Evolutionary conservation across 805 yeast genomes (phyloP).

Genomic region (Hanseniaspora lindneri): DNA sequence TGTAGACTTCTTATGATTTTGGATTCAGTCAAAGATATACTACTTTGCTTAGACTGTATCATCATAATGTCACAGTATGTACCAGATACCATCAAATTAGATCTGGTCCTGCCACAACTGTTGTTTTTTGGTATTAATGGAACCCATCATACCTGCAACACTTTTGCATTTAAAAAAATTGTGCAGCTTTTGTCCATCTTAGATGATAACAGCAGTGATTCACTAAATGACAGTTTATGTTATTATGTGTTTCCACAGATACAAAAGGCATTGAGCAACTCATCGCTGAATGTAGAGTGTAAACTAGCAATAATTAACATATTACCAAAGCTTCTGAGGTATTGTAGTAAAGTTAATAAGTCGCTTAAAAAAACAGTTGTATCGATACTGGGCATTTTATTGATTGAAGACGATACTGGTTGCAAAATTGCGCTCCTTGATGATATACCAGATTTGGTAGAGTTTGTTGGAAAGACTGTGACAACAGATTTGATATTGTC

Average conservation of each 20-base stretch:
- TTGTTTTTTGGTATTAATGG: conserved; percentile 58
- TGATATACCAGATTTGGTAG: conserved; percentile 65
- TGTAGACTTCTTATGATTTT: conserved; percentile 21
- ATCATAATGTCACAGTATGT: conserved; percentile 63
- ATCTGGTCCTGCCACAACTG: conserved; percentile 72
- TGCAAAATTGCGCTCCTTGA: conserved; percentile 61
- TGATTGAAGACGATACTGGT: conserved; percentile 55
- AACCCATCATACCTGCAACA: conserved; percentile 49
- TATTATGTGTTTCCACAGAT: conserved; percentile 7
- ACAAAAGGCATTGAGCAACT: not conserved
- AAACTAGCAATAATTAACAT: not conserved
- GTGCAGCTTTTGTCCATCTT: conserved; percentile 60
- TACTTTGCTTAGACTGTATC: conserved; percentile 62
- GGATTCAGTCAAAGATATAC: conserved; percentile 18
- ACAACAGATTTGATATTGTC: conserved; percentile 82
- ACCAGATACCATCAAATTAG: conserved; percentile 74
- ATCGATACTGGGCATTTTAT: conserved; percentile 46
- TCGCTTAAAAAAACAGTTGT: conserved; percentile 39
- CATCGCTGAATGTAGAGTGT: not conserved
- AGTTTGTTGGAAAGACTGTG: conserved; percentile 73
- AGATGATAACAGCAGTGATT: conserved; percentile 58
- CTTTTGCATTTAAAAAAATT: conserved; percentile 49
- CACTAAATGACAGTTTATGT: conserved; percentile 45
- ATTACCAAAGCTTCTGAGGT: not conserved
- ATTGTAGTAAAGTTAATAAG: not conserved